Base-by-base conservation (phyloP, 2,329 filamentous ascomycete genomes). In the Aspergillus piperis region DNA sequence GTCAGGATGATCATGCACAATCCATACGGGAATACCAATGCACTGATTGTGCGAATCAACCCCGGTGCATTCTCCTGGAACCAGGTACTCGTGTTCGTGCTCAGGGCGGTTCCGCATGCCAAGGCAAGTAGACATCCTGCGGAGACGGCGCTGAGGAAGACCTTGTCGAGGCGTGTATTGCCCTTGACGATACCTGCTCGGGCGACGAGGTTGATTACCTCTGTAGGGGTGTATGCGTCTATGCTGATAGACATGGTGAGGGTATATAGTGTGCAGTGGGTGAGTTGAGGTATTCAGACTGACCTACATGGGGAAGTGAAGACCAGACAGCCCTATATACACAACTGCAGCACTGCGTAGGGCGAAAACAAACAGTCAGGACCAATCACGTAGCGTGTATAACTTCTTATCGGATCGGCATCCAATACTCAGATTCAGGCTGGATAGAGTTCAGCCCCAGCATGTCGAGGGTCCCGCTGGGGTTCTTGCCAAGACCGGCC, bases 41-140 rank as follows among this genome's bases (percentile, higher is more conserved):
- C 78, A 8, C 74, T 70, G 36, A 82, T 75, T 3, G 77, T 80
- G 7, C 78, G 74, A 38, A 83, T 78, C 36, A 84, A 68, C 11
- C 80, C 81, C 0, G 78, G 78, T 0, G 81, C 81, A 62, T 83
- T 83, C 6, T 78, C 75, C 54, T 80, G 75, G 62, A 77, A 82
- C 81, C 81, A 83, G 1, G 80, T 77, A 0, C 79, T 71, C 3
- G 80, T 70, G 61, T 75, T 79, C 25, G 80, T 79, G 53, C 77
- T 79, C n/a, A 84, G 71, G 0, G 74, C 68, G 2, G 80, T 78
- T 0, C 80, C 82, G 44, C 79, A 81, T 5, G 80, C 83, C 62
- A 86, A 84, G 2, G 80, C 76, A 1, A 86, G 72, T 5, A 86
- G 70, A 58, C 78, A 79, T 0, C 84, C 84, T 4, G 82, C 82